Evolutionary conservation across 768 basidiomycete species (phyloP), one percentile per base, ranked within the genome.

Genomic region (Sporobolomyces roseus): DNA sequence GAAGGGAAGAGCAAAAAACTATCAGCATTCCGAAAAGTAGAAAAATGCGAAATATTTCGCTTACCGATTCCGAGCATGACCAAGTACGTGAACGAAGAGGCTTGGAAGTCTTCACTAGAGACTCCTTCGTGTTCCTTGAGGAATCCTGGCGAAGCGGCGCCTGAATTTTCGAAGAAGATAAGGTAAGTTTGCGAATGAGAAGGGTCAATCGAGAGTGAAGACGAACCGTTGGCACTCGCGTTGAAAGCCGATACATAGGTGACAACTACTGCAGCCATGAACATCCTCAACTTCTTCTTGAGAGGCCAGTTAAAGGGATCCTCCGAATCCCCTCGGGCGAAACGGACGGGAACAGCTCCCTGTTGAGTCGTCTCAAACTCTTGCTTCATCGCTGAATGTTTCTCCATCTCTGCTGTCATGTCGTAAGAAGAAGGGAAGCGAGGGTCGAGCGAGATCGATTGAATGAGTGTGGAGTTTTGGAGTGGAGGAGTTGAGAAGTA

Each of bases 181-280:
- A n/a, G n/a, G n/a, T n/a, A n/a, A n/a, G n/a, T n/a, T n/a, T n/a
- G n/a, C n/a, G n/a, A n/a, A n/a, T n/a, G n/a, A n/a, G n/a, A n/a
- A n/a, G n/a, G n/a, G n/a, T n/a, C n/a, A n/a, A n/a, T n/a, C n/a
- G n/a, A n/a, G n/a, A n/a, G n/a, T n/a, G n/a, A n/a, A n/a, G n/a
- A n/a, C n/a, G n/a, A n/a, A 6, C 74, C 74, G 53, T 73, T 75
- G 29, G 66, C 74, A 60, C 63, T 19, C 7, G 74, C 67, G 43
- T 71, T 71, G 64, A 73, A 75, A 12, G 74, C 72, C 0, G 63
- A 65, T 16, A 65, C 63, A 60, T 70, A 75, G 21, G 73, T 74
- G 21, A 75, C 68, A 21, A 58, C 38, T 36, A 74, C 51, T 14
- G 73, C 75, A 21, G 66, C 62, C 12, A 48, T 56, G 25, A 75